Base-by-base conservation (phyloP, 331 rosid genomes). In the Cydonia oblonga region DNA sequence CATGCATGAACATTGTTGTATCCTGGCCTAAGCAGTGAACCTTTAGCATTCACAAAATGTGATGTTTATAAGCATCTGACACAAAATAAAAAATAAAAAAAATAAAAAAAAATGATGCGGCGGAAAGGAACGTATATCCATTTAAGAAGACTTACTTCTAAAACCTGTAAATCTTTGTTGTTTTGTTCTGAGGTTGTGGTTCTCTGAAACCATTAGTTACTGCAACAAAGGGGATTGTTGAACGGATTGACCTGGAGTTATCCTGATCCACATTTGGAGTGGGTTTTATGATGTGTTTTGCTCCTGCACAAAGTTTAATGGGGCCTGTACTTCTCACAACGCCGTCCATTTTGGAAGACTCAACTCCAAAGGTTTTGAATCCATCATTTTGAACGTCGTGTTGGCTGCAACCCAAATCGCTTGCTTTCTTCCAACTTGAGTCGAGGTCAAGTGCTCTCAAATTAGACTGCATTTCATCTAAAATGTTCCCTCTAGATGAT, bases 211-310 rank as follows among this genome's bases (percentile, higher is more conserved):
- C 77, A 84, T 83, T 81, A 78, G 81, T 63, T 76, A 78, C 84
- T 22, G 73, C 76, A 51, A 79, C 81, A 73, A 79, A 72, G 63
- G 85, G 89, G 69, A 83, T 78, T 26, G 92, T 80, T 66, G 88
- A 85, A 78, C 57, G 86, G 76, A 78, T 80, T 5, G 78, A 81
- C 75, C 79, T 80, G 46, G 73, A 72, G 66, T 68, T 71, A 71
- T 83, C 87, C 69, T 69, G 71, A 81, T 86, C 90, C 79, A 82
- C 38, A 49, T 68, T 75, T 75, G 77, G 92, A 54, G 84, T 89
- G 24, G 97, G 92, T 66, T 86, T 90, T 68, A 88, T 71, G 78
- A 90, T 90, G 80, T 89, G 98, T 85, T 81, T 90, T 70, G 96
- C 86, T 75, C 96, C 92, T 63, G 97, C 87, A 65, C 87, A 75